Conservation (phyloP, 1,284 basidiomycete species). For the Gymnopus androsaceus region DNA sequence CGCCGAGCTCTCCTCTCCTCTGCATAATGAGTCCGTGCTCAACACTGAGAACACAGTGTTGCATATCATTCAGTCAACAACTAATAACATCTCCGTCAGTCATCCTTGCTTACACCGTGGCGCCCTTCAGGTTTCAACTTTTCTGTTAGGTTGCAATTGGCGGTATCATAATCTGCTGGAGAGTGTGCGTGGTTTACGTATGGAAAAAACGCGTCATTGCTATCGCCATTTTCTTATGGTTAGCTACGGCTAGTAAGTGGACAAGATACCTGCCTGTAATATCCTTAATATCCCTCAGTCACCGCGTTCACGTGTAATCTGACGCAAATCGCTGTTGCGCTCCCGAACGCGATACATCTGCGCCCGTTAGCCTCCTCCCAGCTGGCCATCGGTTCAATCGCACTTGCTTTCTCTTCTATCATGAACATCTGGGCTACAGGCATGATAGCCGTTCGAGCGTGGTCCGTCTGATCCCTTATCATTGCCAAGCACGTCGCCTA, state of each 20-base stretch:
- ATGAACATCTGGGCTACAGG: slow-evolving; percentile 19
- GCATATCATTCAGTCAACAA: slow-evolving; percentile 11
- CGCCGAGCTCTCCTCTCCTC: too few relatives aligned
- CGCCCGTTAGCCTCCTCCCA: slow-evolving; percentile 9
- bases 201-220: slow-evolving; percentile 4
- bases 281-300: background rate
- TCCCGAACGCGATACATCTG: slow-evolving; percentile 7
- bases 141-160: slow-evolving; percentile 8
- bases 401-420: slow-evolving; percentile 11
- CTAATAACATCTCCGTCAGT: slow-evolving; percentile 16
- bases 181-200: slow-evolving; percentile 11
- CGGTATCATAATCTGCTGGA: slow-evolving; percentile 15
- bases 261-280: too few relatives aligned
- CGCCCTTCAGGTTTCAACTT: too few relatives aligned
- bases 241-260: slow-evolving; percentile 1
- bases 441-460: slow-evolving; percentile 15
- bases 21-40: too few relatives aligned
- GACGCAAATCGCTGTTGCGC: slow-evolving; percentile 15
- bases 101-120: background rate
- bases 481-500: background rate
- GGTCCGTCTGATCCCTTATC: background rate
- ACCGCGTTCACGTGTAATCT: slow-evolving; percentile 14
- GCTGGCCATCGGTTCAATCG: slow-evolving; percentile 10
- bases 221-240: background rate
- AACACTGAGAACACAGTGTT: slow-evolving; percentile 11